Evolutionary conservation across 2,329 filamentous ascomycete genomes (phyloP), one percentile per base, ranked within the genome.

Genomic region (Pseudogymnoascus pannorum): DNA sequence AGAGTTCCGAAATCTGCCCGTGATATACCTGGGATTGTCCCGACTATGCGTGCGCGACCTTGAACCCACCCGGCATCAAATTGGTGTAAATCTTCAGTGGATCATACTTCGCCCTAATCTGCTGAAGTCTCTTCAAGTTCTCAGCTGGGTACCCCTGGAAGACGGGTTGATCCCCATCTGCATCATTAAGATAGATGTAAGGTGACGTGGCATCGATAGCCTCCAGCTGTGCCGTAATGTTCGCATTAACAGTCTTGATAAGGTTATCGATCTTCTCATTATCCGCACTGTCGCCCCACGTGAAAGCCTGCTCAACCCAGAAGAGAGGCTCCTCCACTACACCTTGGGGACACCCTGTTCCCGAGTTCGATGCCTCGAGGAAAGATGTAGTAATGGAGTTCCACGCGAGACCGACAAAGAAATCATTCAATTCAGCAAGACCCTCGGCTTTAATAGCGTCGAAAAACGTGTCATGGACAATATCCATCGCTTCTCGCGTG

Each of bases 121-220:
- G 58, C 16, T 66, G 66, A 69, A 77, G 68, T 18, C 68, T 72
- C 33, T 66, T 61, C 0, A 76, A 61, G 42, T 76, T 77, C 54
- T 71, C 69, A 5, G 57, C 33, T 0, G 71, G 70, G 44, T 75
- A 74, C 0, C 68, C 70, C 2, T 64, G 65, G 60, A 73, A 75
- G 0, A 66, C 62, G 7, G 63, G 18, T 24, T 68, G 63, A 6
- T 35, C 65, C 9, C 57, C 60, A 9, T 61, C 64, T 1, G 66
- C 66, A 61, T 68, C 65, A 42, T 66, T 65, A 44, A 68, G 60
- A 35, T 68, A 67, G 38, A 66, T 48, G n/a, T 64, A 67, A 0
- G 59, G 36, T 2, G 31, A 36, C 20, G 51, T 61, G 3, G 38
- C 60, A 42, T 59, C 31, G 12, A 62, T 60, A 18, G 62, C 62